Evolutionary conservation across 306 rosid genomes (phyloP).

Genomic region (Hippophae gyantsensis): DNA sequence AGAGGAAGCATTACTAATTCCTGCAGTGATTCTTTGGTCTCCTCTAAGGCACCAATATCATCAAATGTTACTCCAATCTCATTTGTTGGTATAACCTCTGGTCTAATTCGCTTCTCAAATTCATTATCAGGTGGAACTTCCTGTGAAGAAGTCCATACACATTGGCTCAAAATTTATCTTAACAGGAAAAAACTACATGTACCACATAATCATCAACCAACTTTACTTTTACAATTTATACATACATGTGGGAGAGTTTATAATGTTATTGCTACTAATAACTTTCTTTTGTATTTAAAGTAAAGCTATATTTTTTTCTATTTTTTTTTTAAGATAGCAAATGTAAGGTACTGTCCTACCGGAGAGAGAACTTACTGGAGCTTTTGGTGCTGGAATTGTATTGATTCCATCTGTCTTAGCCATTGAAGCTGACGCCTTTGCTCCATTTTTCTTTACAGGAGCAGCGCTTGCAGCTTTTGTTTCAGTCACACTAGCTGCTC

Average conservation of each 20-base stretch:
- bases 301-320: no score
- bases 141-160: slow-evolving; percentile 24
- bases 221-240: no score
- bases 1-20: slow-evolving; percentile 59
- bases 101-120: slow-evolving; percentile 92
- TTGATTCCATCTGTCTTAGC: slow-evolving; percentile 35
- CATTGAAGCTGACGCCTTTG: slow-evolving; percentile 28
- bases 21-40: slow-evolving; percentile 66
- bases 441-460: slow-evolving; percentile 40
- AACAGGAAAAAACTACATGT: background rate
- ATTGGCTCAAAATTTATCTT: slow-evolving; percentile 14
- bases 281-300: no score
- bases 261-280: no score
- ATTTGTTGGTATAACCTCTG: slow-evolving; percentile 83
- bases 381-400: slow-evolving; percentile 42
- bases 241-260: no score
- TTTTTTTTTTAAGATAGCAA: no score
- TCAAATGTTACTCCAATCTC: slow-evolving; percentile 70
- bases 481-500: slow-evolving; percentile 24
- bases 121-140: slow-evolving; percentile 77
- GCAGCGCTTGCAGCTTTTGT: slow-evolving; percentile 32
- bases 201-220: no score
- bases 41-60: slow-evolving; percentile 86
- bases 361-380: slow-evolving; percentile 31
- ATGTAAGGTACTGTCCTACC: no score